Conservation (phyloP, 495 filamentous ascomycete species). For the Tuber brumale region DNA sequence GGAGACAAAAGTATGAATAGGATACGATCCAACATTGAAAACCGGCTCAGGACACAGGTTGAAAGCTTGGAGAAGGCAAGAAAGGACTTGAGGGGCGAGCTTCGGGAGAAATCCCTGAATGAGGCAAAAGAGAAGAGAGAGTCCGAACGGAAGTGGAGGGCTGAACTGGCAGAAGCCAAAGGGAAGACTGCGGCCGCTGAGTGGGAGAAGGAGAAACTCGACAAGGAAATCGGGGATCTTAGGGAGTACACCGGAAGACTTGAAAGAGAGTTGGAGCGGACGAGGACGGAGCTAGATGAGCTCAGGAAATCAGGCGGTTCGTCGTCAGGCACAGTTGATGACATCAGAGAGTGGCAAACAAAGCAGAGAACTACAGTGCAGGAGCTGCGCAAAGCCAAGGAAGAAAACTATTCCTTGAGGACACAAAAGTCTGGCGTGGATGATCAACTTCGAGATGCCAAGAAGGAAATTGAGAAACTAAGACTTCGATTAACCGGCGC, state of each 20-base stretch:
- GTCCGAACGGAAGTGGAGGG: constrained; percentile 50
- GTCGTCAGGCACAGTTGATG: constrained; percentile 1
- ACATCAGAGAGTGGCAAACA: constrained; percentile 34
- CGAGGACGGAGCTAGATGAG: constrained; percentile 25
- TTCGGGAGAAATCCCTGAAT: constrained; percentile 45
- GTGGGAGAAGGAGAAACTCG: constrained; percentile 57
- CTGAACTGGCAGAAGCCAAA: constrained; percentile 58
- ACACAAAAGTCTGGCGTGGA: constrained; percentile 51
- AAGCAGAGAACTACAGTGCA: constrained; percentile 41
- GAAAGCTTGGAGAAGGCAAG: constrained; percentile 47
- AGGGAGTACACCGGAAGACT: constrained; percentile 53
- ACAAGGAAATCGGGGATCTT: constrained; percentile 57
- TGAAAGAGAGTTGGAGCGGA: constrained; percentile 43
- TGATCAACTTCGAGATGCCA: constrained; percentile 49
- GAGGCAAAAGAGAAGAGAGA: constrained; percentile 50
- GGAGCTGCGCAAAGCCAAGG: constrained; percentile 50
- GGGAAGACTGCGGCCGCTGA: constrained; percentile 50
- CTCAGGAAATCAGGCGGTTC: constrained; percentile 17
- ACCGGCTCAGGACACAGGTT: constrained; percentile 39
- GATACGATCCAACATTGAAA: constrained; percentile 23
- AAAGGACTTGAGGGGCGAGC: constrained; percentile 44
- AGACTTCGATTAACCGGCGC: constrained; percentile 16
- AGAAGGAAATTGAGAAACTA: constrained; percentile 48
- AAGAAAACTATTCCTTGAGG: constrained; percentile 50
- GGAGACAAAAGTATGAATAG: constrained; percentile 10